Percentiles rank a stretch among this genome's conserved stretches.
Conservation (phyloP, 257 asterid species). For the Petrea volubilis region DNA sequence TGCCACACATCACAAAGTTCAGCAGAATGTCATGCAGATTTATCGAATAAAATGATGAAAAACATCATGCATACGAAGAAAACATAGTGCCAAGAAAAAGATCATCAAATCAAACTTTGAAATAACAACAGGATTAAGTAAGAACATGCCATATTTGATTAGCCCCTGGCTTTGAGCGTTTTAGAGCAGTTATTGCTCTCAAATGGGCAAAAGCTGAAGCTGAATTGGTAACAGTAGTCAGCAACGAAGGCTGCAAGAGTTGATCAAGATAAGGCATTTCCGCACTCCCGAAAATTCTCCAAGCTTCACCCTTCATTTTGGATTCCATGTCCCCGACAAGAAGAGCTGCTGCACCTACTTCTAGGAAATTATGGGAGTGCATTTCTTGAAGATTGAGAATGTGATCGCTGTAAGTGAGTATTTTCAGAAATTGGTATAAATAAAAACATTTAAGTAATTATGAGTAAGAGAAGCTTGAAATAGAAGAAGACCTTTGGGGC, state of each 20-base stretch:
- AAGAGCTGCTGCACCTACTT: conserved; percentile 99
- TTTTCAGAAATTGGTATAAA: conserved; percentile 29
- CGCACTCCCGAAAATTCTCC: conserved; percentile 81
- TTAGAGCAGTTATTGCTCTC: conserved; percentile 92
- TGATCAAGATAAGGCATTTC: conserved; percentile 98
- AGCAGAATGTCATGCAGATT: conserved; percentile 9
- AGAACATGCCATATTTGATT: conserved; percentile 73
- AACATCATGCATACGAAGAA: conserved; percentile 1
- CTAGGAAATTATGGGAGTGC: conserved; percentile 75
- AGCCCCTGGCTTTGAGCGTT: conserved; percentile 82
- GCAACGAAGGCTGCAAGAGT: conserved; percentile 89
- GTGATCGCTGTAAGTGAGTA: conserved; percentile 68
- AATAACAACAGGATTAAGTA: conserved; percentile 27
- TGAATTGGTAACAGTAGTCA: conserved; percentile 96
- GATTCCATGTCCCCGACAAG: conserved; percentile 98
- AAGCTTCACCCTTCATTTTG: conserved; percentile 89
- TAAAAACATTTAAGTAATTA: conserved; percentile 14
- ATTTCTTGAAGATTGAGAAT: conserved; percentile 72
- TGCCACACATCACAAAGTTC: neutral
- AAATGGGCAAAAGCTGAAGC: conserved; percentile 90
- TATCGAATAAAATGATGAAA: neutral
- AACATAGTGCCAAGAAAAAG: conserved; percentile 20
- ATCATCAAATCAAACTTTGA: conserved; percentile 8
- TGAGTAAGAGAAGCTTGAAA: conserved; percentile 26
- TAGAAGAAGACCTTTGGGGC: conserved; percentile 66